Evolutionary conservation across 83 land plant species (phyloP).

Genomic region (Larix sibirica): DNA sequence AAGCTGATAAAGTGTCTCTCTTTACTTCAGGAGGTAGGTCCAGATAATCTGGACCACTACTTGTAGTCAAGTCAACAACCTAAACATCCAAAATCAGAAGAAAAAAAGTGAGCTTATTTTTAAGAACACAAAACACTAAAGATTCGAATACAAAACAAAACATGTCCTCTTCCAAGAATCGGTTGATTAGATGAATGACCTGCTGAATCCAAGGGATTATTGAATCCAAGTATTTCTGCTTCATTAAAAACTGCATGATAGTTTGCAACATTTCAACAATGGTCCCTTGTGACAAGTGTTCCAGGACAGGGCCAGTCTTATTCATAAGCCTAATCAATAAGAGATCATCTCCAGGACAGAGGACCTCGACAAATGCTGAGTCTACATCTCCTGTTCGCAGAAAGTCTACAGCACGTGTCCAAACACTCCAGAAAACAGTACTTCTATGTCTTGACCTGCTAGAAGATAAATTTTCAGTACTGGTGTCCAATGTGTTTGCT

Average conservation of each 20-base stretch:
- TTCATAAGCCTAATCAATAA: slow-evolving; percentile 33
- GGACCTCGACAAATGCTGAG: slow-evolving; percentile 33
- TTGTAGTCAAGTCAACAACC: slow-evolving; percentile 28
- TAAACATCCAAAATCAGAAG: slow-evolving; percentile 15
- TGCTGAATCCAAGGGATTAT: slow-evolving; percentile 36
- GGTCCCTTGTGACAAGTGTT: slow-evolving; percentile 33
- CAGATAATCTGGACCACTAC: slow-evolving; percentile 28
- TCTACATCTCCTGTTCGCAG: slow-evolving; percentile 27
- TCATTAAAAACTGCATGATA: slow-evolving; percentile 21
- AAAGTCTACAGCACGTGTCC: slow-evolving; percentile 25
- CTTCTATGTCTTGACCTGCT: slow-evolving; percentile 14
- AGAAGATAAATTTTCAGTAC: neutral
- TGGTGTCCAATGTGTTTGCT: neutral
- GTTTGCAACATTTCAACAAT: slow-evolving; percentile 14
- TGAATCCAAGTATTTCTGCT: slow-evolving; percentile 27
- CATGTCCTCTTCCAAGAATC: neutral
- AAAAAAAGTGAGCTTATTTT: neutral
- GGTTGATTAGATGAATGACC: slow-evolving; percentile 15
- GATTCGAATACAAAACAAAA: neutral
- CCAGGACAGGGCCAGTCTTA: slow-evolving; percentile 34
- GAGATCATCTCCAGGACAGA: slow-evolving; percentile 31
- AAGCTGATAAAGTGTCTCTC: slow-evolving; percentile 15
- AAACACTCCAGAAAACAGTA: slow-evolving; percentile 23
- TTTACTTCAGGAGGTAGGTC: slow-evolving; percentile 21
- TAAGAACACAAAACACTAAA: too few species aligned